These are phyloP conservation scores for Phylloporus arenicola DNA, from an alignment of 768 basidiomycete genomes.

Conservation along the genomic window DNA sequence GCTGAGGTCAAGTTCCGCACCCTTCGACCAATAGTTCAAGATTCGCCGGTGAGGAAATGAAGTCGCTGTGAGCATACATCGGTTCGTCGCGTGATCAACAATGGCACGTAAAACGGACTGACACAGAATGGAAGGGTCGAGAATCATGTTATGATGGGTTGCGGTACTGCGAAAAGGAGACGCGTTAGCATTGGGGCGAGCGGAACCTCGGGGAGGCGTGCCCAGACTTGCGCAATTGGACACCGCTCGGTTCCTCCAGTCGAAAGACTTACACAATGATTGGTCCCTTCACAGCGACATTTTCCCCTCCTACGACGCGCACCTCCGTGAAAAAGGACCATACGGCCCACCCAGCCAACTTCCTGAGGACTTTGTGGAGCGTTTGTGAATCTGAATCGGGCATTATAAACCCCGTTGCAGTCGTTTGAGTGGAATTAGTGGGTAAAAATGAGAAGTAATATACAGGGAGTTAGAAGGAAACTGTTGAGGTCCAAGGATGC, in stretches of 20 bases:
- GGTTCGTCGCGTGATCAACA: slow-evolving; percentile 13
- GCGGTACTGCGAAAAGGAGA: slow-evolving; percentile 49
- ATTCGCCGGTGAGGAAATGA: slow-evolving; percentile 78
- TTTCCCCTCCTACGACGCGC: slow-evolving; percentile 79
- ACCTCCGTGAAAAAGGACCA: slow-evolving; percentile 87
- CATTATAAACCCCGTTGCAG: slow-evolving; percentile 8
- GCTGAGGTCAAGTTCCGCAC: slow-evolving; percentile 33
- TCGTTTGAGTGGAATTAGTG: slow-evolving; percentile 6
- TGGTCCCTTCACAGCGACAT: slow-evolving; percentile 84
- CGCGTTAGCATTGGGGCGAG: slow-evolving; percentile 9
- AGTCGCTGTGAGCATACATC: slow-evolving; percentile 46
- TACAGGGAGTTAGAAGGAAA: slow-evolving; percentile 1
- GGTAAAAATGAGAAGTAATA: slow-evolving; percentile 7
- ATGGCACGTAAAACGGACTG: slow-evolving; percentile 29
- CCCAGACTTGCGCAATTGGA: slow-evolving; percentile 1
- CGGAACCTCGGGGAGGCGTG: not conserved
- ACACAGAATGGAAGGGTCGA: slow-evolving; percentile 83
- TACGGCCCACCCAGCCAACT: slow-evolving; percentile 67
- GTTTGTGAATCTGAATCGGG: slow-evolving; percentile 34
- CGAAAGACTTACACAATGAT: slow-evolving; percentile 74
- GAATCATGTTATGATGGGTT: slow-evolving; percentile 94
- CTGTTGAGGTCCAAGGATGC: not conserved
- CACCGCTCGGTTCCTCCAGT: slow-evolving; percentile 1
- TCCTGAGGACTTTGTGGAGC: slow-evolving; percentile 67
- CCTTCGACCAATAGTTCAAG: slow-evolving; percentile 94